These are phyloP conservation scores for Picochlorum sp. DNA, from an alignment of 139 green algal genomes.

Conservation along the genomic window DNA sequence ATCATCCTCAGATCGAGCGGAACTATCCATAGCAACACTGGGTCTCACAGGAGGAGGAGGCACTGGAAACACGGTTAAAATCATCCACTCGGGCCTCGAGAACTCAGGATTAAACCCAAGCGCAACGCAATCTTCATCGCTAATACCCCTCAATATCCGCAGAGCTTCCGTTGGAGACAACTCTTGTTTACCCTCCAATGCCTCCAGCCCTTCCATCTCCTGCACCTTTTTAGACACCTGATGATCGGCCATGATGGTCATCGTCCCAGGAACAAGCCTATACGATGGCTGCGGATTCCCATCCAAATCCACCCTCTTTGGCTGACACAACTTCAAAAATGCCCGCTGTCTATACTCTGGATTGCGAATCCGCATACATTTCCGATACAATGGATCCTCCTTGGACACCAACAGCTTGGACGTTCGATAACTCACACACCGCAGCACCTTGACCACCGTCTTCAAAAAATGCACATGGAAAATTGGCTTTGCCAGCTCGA, in stretches of 20 bases:
- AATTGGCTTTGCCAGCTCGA: conserved; percentile 92
- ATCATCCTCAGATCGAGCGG: conserved; percentile 87
- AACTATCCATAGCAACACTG: conserved; percentile 87
- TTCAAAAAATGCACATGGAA: conserved; percentile 96
- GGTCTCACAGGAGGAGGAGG: conserved; percentile 84
- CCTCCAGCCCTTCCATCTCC: conserved; percentile 44
- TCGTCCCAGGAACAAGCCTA: conserved; percentile 55
- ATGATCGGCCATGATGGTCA: conserved; percentile 89
- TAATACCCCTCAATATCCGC: conserved; percentile 85
- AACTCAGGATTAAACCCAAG: conserved; percentile 82
- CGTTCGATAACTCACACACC: conserved; percentile 89
- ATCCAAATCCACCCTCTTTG: conserved; percentile 39
- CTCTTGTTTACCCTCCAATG: conserved; percentile 71
- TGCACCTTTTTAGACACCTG: conserved; percentile 51
- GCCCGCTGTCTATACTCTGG: conserved; percentile 61
- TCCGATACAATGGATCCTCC: conserved; percentile 63
- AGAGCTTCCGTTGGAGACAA: conserved; percentile 69
- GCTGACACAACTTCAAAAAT: conserved; percentile 50
- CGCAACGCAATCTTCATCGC: conserved; percentile 78
- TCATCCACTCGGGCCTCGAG: conserved; percentile 88
- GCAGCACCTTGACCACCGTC: conserved; percentile 83
- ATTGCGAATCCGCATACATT: conserved; percentile 49
- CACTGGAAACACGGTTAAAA: conserved; percentile 88
- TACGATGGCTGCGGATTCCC: conserved; percentile 81
- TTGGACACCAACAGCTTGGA: conserved; percentile 78